Percentiles rank a stretch among this genome's conserved stretches.
Conservation (phyloP, 495 filamentous ascomycete species). For the Paragyromitra xinjiangensis region DNA sequence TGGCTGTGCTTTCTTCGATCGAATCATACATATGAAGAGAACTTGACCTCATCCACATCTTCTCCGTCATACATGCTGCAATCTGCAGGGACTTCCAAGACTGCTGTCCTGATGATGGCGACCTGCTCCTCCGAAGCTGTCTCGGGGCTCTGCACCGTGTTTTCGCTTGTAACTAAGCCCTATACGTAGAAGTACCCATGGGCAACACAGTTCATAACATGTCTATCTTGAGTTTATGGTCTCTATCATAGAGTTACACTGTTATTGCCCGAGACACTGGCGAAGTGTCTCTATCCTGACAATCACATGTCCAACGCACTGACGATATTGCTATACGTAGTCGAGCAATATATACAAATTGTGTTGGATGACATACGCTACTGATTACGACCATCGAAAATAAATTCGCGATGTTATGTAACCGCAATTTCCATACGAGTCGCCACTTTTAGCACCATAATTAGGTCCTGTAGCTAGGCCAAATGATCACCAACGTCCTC, state of each 20-base stretch:
- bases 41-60: not conserved
- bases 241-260: not conserved
- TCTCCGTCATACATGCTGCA: not conserved
- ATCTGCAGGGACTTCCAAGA: not conserved
- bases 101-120: not conserved
- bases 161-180: conserved; percentile 15
- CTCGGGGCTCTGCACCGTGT: conserved; percentile 22
- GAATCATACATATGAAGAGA: not conserved
- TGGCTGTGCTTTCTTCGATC: not conserved
- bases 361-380: not conserved
- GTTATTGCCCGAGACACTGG: conserved; percentile 3
- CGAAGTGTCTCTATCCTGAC: conserved; percentile 10
- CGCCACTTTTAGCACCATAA: conserved; percentile 10
- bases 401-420: conserved; percentile 22
- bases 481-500: no score
- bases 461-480: not conserved
- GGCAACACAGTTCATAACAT: conserved; percentile 32
- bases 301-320: conserved; percentile 5
- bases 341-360: not conserved
- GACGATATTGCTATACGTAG: not conserved
- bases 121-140: not conserved
- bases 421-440: conserved; percentile 26
- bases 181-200: conserved; percentile 6
- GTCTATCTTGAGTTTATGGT: conserved; percentile 22
- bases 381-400: conserved; percentile 4